A percentile compares a stretch with the other conserved stretches of the same genome.
Evolutionary conservation across 169 alveolate genomes (phyloP).

Genomic region (Plasmodium cynomolgi): DNA sequence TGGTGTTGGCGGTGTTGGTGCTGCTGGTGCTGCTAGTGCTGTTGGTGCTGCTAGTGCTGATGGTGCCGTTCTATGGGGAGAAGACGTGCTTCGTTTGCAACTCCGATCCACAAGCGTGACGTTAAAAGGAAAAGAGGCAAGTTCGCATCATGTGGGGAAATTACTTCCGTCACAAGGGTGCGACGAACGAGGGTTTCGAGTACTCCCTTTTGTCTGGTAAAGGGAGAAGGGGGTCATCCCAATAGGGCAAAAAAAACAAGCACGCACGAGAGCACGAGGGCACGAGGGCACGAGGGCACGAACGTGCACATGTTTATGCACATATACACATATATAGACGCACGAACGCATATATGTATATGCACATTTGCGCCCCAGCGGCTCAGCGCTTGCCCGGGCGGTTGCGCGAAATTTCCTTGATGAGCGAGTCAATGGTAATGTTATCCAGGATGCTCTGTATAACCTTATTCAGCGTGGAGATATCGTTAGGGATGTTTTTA

Average conservation of each 20-base stretch:
- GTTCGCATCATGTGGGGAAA: background rate
- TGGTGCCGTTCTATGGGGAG: background rate
- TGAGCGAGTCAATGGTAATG: conserved; percentile 84
- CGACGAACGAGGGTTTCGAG: background rate
- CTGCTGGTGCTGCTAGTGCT: too few relatives aligned
- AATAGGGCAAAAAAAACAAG: background rate
- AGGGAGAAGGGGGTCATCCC: background rate
- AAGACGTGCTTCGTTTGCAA: background rate
- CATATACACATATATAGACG: too few relatives aligned
- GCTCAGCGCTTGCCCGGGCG: background rate
- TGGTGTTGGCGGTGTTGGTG: background rate
- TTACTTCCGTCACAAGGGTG: background rate
- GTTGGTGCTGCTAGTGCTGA: too few relatives aligned
- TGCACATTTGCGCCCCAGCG: background rate
- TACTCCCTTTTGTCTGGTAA: background rate
- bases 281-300: too few relatives aligned
- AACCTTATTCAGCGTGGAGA: conserved; percentile 84
- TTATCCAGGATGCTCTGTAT: conserved; percentile 88
- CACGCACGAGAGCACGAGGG: background rate
- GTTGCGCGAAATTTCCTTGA: conserved; percentile 77
- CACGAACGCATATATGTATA: too few relatives aligned
- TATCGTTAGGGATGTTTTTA: conserved; percentile 87
- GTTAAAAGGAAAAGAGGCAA: background rate
- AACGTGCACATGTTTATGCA: too few relatives aligned
- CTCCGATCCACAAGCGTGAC: background rate